Evolutionary conservation across 164 flowering plant genomes (phyloP).

Genomic region (Tetrastigma voinierianum): DNA sequence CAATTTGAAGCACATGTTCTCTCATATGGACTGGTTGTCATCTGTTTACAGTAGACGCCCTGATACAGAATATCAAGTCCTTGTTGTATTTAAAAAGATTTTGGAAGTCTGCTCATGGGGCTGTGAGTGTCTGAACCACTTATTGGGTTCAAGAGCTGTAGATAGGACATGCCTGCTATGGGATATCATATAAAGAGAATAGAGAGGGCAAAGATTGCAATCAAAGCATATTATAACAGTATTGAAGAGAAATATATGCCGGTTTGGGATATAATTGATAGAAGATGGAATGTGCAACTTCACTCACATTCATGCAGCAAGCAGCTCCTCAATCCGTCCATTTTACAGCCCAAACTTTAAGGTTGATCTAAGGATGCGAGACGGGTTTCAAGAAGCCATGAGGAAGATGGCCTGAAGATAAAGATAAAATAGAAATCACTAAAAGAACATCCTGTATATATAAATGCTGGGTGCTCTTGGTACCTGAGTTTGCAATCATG

Average conservation of each 20-base stretch:
- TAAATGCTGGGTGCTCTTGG: slow-evolving; percentile 71
- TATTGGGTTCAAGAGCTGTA: slow-evolving; percentile 49
- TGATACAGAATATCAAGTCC: slow-evolving; percentile 45
- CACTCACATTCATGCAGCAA: slow-evolving; percentile 61
- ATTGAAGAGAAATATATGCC: slow-evolving; percentile 54
- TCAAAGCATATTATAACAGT: slow-evolving; percentile 54
- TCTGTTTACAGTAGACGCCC: slow-evolving; percentile 39
- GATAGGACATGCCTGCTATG: slow-evolving; percentile 76
- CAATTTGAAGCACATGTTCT: slow-evolving; percentile 62
- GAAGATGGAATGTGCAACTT: slow-evolving; percentile 60
- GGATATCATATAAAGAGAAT: slow-evolving; percentile 68
- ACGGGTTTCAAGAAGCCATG: slow-evolving; percentile 75
- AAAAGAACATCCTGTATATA: slow-evolving; percentile 62
- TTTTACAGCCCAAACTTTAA: slow-evolving; percentile 51
- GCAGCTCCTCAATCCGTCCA: slow-evolving; percentile 69
- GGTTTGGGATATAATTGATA: slow-evolving; percentile 65
- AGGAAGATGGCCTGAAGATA: slow-evolving; percentile 51
- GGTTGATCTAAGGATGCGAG: slow-evolving; percentile 55
- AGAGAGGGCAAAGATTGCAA: slow-evolving; percentile 59
- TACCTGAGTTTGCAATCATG: slow-evolving; percentile 62
- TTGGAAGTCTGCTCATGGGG: slow-evolving; percentile 62
- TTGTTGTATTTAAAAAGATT: slow-evolving; percentile 47
- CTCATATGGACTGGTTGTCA: slow-evolving; percentile 57
- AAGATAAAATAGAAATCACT: slow-evolving; percentile 56
- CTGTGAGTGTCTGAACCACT: slow-evolving; percentile 59